Conservation (phyloP, 2,329 filamentous ascomycete species). For the Colletotrichum melonis region DNA sequence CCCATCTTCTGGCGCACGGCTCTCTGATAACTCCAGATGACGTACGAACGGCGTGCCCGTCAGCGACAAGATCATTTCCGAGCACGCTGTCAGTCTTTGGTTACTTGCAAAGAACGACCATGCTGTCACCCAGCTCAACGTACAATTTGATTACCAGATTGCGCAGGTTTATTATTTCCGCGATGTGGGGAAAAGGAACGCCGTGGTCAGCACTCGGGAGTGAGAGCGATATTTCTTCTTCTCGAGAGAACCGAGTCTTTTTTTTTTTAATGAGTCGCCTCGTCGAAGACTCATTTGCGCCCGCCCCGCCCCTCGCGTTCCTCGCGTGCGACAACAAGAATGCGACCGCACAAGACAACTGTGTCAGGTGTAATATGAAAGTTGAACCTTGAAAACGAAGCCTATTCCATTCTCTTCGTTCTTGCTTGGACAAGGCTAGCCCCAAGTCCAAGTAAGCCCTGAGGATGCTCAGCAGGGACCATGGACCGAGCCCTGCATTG, state of each 20-base stretch:
- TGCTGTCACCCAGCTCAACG: not conserved
- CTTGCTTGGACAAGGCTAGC: not conserved
- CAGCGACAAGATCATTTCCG: not conserved
- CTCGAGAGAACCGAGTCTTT: not conserved
- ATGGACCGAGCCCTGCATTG: not conserved
- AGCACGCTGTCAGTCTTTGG: not conserved
- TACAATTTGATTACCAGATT: not conserved
- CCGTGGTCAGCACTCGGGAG: not conserved
- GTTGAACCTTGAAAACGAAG: not conserved
- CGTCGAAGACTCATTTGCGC: not conserved
- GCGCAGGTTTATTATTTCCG: not conserved
- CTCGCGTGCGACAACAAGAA: not conserved
- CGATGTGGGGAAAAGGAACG: not conserved
- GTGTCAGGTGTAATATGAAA: not conserved
- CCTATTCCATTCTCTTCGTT: not conserved
- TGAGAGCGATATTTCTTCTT: slow-evolving; percentile 7
- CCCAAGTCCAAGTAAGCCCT: not conserved
- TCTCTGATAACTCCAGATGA: slow-evolving; percentile 18
- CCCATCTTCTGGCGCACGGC: not conserved
- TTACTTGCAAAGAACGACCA: not conserved
- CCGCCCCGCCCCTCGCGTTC: not conserved
- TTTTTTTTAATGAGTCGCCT: not conserved
- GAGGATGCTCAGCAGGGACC: not conserved
- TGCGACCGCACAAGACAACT: not conserved
- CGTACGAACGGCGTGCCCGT: not conserved